Evolutionary conservation across 2,329 filamentous ascomycete genomes (phyloP).

Genomic region (Teratosphaeriaceae sp.): DNA sequence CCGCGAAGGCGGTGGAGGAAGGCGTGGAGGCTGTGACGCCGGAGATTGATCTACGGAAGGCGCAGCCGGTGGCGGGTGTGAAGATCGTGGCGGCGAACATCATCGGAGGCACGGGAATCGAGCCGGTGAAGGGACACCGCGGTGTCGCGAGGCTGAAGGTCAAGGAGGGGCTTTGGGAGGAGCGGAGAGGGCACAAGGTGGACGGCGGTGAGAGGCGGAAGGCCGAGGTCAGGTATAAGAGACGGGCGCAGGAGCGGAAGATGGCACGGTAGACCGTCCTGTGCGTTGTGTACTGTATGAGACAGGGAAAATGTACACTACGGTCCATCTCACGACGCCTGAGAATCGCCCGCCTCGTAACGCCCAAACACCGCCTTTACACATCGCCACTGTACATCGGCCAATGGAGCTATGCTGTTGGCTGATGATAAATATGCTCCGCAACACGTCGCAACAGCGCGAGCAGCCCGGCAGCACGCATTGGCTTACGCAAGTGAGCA

Average conservation of each 20-base stretch:
- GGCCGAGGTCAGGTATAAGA: slow-evolving; percentile 82
- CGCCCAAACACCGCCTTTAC: too few species aligned
- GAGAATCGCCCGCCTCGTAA: too few species aligned
- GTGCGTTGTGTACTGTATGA: neutral
- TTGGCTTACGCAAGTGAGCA: too few species aligned
- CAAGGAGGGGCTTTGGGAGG: slow-evolving; percentile 89
- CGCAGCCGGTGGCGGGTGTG: slow-evolving; percentile 57
- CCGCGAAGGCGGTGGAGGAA: slow-evolving; percentile 49
- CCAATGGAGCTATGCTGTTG: too few species aligned
- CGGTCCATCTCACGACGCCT: too few species aligned
- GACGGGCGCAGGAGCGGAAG: slow-evolving; percentile 69
- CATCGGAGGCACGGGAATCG: slow-evolving; percentile 69
- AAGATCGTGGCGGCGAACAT: slow-evolving; percentile 60
- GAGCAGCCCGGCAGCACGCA: too few species aligned
- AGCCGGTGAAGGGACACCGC: slow-evolving; percentile 56
- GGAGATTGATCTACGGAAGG: slow-evolving; percentile 19
- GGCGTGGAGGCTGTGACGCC: slow-evolving; percentile 26
- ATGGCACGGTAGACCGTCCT: slow-evolving; percentile 29
- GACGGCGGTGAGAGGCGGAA: slow-evolving; percentile 91
- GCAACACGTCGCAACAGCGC: too few species aligned
- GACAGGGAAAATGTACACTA: too few species aligned
- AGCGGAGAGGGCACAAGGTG: slow-evolving; percentile 79
- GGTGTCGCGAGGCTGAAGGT: slow-evolving; percentile 61
- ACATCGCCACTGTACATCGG: too few species aligned
- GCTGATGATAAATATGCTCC: too few species aligned